These are phyloP conservation scores for Ricinus communis DNA, from an alignment of 345 rosid genomes.

Conservation along the genomic window DNA sequence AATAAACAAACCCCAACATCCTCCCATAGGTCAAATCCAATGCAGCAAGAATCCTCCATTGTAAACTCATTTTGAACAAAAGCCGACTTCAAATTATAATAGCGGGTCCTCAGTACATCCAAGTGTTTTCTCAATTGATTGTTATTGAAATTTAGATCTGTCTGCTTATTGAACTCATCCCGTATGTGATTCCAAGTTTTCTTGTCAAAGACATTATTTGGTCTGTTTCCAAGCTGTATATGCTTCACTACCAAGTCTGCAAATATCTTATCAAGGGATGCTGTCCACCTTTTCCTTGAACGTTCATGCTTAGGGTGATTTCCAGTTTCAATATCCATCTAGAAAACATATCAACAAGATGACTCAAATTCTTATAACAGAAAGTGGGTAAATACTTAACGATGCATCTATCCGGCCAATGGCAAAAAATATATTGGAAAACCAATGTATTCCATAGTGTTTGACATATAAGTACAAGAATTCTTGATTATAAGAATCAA, in stretches of 20 bases:
- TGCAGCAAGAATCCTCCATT: constrained; percentile 56
- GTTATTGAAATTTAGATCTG: constrained; percentile 66
- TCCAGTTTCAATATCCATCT: constrained; percentile 56
- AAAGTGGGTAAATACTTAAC: no score
- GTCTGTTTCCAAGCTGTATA: constrained; percentile 66
- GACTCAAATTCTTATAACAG: no score
- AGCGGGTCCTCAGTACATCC: constrained; percentile 72
- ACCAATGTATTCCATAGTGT: no score
- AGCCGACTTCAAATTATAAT: constrained; percentile 51
- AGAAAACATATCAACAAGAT: background rate
- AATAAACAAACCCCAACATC: constrained; percentile 51
- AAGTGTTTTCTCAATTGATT: constrained; percentile 81
- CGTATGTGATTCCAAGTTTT: constrained; percentile 71
- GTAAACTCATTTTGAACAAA: constrained; percentile 51
- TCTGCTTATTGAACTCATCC: constrained; percentile 59
- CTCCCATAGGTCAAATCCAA: constrained; percentile 80
- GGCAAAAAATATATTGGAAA: no score
- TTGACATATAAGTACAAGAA: no score
- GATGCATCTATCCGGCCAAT: no score
- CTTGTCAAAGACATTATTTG: constrained; percentile 66
- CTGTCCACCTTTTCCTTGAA: constrained; percentile 70
- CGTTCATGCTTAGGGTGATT: constrained; percentile 61
- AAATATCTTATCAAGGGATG: constrained; percentile 58
- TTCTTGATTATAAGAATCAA: no score
- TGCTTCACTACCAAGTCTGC: constrained; percentile 77